Evolutionary conservation across 2,329 filamentous ascomycete species (phyloP).

Genomic region (Alternaria infectoria): DNA sequence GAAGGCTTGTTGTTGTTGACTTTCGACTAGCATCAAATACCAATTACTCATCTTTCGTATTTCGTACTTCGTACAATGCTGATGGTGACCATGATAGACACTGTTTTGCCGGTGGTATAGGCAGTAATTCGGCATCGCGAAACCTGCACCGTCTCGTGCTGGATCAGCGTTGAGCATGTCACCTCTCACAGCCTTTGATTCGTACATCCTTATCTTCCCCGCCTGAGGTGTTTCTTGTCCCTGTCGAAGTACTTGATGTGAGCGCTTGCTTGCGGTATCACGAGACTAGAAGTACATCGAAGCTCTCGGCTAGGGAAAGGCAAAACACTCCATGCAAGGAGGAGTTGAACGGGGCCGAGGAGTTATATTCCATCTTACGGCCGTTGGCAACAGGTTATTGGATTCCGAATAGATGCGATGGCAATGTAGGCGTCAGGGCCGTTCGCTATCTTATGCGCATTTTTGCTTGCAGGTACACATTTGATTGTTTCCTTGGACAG

Average conservation of each 20-base stretch:
- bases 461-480: background rate
- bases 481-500: background rate
- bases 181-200: background rate
- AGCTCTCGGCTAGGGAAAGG: background rate
- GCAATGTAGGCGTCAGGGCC: background rate
- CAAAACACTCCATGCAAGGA: background rate
- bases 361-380: background rate
- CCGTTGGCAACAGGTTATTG: rapidly evolving
- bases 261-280: background rate
- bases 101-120: background rate
- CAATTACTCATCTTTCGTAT: background rate
- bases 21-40: constrained; percentile 1
- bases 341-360: background rate
- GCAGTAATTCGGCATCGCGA: background rate
- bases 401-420: background rate
- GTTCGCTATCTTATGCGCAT: background rate
- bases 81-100: background rate
- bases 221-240: background rate
- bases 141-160: background rate
- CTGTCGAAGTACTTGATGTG: background rate
- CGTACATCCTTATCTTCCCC: background rate
- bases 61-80: background rate
- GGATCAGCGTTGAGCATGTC: background rate
- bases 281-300: background rate
- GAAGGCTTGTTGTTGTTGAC: background rate